phyloP scores from a whole-genome alignment of 106 monocot genomes.

The Acorus gramineus region DNA sequence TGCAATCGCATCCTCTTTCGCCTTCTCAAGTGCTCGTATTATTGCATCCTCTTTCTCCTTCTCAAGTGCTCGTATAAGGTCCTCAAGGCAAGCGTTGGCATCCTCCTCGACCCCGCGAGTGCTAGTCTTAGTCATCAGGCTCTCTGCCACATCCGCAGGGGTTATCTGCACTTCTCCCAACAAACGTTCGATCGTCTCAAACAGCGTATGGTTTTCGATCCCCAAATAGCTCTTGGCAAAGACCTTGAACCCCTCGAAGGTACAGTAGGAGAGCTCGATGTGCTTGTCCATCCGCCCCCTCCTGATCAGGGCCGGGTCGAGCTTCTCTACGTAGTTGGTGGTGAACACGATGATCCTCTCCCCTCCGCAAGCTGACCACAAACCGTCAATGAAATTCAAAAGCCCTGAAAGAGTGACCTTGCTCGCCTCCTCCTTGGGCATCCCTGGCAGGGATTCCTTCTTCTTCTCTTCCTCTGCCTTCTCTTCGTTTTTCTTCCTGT shows the following conservation, averaged over 20 bases:
- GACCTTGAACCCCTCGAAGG: slow-evolving; percentile 25
- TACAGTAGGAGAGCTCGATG: slow-evolving; percentile 33
- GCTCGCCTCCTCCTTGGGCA: slow-evolving; percentile 7
- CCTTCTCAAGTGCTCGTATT: no score
- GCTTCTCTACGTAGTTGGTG: slow-evolving; percentile 26
- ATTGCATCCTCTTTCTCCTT: background rate
- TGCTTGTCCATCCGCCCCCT: slow-evolving; percentile 39
- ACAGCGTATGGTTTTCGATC: slow-evolving; percentile 2
- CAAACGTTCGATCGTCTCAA: slow-evolving; percentile 6
- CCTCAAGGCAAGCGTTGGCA: slow-evolving; percentile 1
- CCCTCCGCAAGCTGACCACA: slow-evolving; percentile 35
- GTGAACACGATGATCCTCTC: slow-evolving; percentile 36
- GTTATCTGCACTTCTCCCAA: slow-evolving; percentile 20
- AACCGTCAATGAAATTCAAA: slow-evolving; percentile 33
- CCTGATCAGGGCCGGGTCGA: slow-evolving; percentile 34
- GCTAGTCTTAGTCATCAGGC: slow-evolving; percentile 17
- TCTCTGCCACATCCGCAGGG: slow-evolving; percentile 33
- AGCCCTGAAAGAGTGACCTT: slow-evolving; percentile 35
- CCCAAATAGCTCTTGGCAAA: slow-evolving; percentile 15
- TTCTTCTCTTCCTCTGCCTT: background rate
- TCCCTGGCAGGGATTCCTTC: background rate
- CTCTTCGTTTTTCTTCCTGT: no score
- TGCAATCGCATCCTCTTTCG: no score
- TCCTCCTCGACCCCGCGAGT: background rate
- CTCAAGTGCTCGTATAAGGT: slow-evolving; percentile 5